phyloP scores from a whole-genome alignment of 2,329 filamentous ascomycete species.

The Rutstroemia sydowiana region DNA sequence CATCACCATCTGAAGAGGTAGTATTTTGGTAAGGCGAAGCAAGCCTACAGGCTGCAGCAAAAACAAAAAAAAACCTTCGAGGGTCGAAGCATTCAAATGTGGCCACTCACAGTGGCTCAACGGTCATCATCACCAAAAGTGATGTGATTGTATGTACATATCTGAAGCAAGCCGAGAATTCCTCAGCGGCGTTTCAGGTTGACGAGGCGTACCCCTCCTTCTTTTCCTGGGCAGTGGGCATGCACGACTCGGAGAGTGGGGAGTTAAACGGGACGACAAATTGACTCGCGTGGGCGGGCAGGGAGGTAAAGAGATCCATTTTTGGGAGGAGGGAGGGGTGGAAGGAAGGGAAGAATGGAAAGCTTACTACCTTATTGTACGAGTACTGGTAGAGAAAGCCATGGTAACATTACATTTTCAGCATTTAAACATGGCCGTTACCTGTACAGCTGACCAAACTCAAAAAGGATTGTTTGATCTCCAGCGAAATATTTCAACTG shows the following conservation, averaged over 20 bases:
- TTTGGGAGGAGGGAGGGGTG: background rate
- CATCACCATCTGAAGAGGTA: background rate
- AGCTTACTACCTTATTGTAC: background rate
- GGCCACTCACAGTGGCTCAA: background rate
- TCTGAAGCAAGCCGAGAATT: conserved; percentile 21
- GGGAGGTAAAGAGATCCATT: background rate
- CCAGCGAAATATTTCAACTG: background rate
- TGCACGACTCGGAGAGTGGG: background rate
- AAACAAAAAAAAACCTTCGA: background rate
- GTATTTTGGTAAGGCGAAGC: background rate
- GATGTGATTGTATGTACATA: background rate
- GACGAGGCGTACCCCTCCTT: background rate
- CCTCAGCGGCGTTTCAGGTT: conserved; percentile 25
- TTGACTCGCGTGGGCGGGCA: conserved; percentile 1
- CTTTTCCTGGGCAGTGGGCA: background rate
- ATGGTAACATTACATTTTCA: background rate
- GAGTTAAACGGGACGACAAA: background rate
- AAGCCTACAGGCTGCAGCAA: background rate
- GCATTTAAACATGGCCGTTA: background rate
- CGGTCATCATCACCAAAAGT: background rate
- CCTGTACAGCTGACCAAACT: background rate
- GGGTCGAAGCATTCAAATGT: background rate
- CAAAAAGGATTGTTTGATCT: background rate
- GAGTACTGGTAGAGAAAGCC: too few species aligned
- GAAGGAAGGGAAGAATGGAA: too few species aligned